Conservation (phyloP, 2,329 filamentous ascomycete genomes). For the Fusarium burgessii region DNA sequence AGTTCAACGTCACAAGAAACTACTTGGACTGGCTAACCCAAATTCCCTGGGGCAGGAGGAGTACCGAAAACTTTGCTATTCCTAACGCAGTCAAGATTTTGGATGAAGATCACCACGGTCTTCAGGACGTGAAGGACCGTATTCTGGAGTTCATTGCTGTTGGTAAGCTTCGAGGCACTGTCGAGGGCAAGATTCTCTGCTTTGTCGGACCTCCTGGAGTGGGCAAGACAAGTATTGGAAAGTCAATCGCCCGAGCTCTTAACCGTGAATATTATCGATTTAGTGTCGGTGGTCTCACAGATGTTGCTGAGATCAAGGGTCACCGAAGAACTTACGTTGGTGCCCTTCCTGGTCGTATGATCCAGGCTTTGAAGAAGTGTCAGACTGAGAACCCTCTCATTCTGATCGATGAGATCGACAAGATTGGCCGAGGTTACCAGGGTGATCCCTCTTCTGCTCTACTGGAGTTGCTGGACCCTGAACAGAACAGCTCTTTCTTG, state of each 20-base stretch:
- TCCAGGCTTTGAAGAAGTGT: slow-evolving; percentile 98
- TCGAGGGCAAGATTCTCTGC: slow-evolving; percentile 98
- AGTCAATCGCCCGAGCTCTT: slow-evolving; percentile 93
- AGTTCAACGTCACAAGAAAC: slow-evolving; percentile 98
- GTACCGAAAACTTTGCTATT: slow-evolving; percentile 96
- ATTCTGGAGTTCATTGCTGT: slow-evolving; percentile 99
- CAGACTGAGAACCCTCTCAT: slow-evolving; percentile 98
- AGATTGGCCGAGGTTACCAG: slow-evolving; percentile 96
- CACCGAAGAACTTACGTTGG: slow-evolving; percentile 97
- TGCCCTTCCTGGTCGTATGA: slow-evolving; percentile 93
- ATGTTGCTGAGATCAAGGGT: slow-evolving; percentile 99
- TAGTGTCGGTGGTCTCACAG: slow-evolving; percentile 94
- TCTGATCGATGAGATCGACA: slow-evolving; percentile 97
- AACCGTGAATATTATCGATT: slow-evolving; percentile 99
- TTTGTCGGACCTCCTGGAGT: slow-evolving; percentile 98
- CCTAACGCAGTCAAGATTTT: slow-evolving; percentile 89
- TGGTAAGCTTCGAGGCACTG: slow-evolving; percentile 94
- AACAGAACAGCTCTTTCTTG: slow-evolving; percentile 96
- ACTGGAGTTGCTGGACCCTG: slow-evolving; percentile 92
- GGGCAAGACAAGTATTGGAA: slow-evolving; percentile 98
- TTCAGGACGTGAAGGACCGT: slow-evolving; percentile 98
- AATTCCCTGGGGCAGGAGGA: slow-evolving; percentile 96
- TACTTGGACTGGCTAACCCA: slow-evolving; percentile 99
- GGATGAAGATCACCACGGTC: slow-evolving; percentile 95
- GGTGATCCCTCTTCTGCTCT: slow-evolving; percentile 95